Base-by-base conservation (phyloP, 148 eudicot species). In the Rhododendron simsii region DNA sequence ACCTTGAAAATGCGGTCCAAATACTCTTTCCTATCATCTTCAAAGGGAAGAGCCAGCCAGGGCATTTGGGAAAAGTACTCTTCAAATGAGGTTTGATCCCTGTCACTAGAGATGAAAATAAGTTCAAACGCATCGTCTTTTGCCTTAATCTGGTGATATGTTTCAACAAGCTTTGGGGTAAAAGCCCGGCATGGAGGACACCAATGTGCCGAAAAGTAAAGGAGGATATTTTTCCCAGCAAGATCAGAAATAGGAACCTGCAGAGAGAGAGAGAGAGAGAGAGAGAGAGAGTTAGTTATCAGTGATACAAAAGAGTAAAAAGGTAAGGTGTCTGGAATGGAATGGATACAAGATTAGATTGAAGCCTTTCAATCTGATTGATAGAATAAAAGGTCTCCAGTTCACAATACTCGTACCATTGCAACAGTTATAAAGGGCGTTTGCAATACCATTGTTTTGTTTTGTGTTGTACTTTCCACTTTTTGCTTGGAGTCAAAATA, bases 161-260 rank as follows among this genome's bases (percentile, higher is more conserved):
- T 85, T 84, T 92, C 87, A 0, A 90, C 83, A 21, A 92, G 91
- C 82, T 91, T 90, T 51, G 95, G 93, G 23, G 91, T 84, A 71
- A 93, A 93, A 26, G 86, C 88, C 0, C 92, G 95, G 85, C 93
- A 92, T 77, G 93, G 94, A 23, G 93, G 90, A 78, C 95, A 92
- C 94, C 95, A 92, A 26, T 93, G 94, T 23, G 94, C 95, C 7
- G 95, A 93, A 88, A 93, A 92, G 80, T 92, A 93, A 7, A 93
- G 87, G 14, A 93, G 94, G 18, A 93, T 85, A 21, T 89, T 90
- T 83, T 91, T 92, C 35, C 95, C 94, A 44, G 90, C 90, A 86
- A 93, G 95, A 35, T 92, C 69, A 57, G 92, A 92, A 81, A 93
- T 85, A 0, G 91, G 92, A 65, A 93, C 93, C 93, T 93, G 44